Evolutionary conservation across 768 basidiomycete genomes (phyloP).

Genomic region (Lentinula sp.): DNA sequence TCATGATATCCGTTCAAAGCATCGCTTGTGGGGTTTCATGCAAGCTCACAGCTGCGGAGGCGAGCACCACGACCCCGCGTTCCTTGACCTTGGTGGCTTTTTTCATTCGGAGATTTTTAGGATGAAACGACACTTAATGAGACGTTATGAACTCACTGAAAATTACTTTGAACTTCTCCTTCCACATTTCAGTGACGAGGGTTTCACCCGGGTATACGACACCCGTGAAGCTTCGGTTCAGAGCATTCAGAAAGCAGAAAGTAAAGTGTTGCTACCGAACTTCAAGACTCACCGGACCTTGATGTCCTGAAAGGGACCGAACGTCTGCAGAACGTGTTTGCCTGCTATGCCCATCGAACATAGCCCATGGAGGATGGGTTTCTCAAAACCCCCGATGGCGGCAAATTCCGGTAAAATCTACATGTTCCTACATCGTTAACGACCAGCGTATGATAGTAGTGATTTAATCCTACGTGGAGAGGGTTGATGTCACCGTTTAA

Average conservation of each 20-base stretch:
- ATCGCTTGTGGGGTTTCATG: constrained; percentile 15
- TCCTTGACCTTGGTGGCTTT: constrained; percentile 88
- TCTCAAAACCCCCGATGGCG: constrained; percentile 89
- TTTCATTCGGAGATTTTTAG: neutral
- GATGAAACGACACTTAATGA: neutral
- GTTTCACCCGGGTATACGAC: constrained; percentile 96
- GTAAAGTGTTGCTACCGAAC: neutral
- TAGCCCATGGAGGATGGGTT: constrained; percentile 84
- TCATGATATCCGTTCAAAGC: no score
- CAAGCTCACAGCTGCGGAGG: constrained; percentile 80
- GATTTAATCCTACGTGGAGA: constrained; percentile 56
- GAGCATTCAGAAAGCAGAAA: neutral
- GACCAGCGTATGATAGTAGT: neutral
- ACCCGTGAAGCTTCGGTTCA: constrained; percentile 65
- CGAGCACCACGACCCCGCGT: constrained; percentile 61
- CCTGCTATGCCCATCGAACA: constrained; percentile 91
- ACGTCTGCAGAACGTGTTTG: constrained; percentile 87
- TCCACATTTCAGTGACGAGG: constrained; percentile 97
- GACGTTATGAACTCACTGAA: constrained; percentile 63
- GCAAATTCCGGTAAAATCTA: constrained; percentile 93
- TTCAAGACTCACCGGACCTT: constrained; percentile 74
- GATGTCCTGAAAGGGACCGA: constrained; percentile 84
- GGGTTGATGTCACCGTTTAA: constrained; percentile 92
- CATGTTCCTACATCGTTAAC: neutral
- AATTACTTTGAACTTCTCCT: constrained; percentile 83